These are phyloP conservation scores for Saturnispora ahearnii DNA, from an alignment of 805 yeast species.

Conservation along the genomic window DNA sequence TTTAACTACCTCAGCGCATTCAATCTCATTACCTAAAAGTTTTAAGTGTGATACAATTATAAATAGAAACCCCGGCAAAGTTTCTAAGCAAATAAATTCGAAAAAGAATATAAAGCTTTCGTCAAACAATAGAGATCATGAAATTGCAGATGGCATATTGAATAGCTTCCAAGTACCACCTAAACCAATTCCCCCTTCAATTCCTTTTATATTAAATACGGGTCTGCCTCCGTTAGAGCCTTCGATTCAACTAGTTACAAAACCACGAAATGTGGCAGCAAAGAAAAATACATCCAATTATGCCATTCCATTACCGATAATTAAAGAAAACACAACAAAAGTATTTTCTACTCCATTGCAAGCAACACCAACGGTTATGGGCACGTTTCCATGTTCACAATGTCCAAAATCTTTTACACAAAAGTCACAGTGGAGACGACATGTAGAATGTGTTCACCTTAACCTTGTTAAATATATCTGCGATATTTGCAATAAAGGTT, in stretches of 20 bases:
- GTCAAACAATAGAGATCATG: background rate
- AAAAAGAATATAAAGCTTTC: too few relatives aligned
- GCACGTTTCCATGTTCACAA: conserved; percentile 22
- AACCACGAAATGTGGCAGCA: background rate
- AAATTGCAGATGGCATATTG: too few relatives aligned
- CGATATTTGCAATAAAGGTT: conserved; percentile 47
- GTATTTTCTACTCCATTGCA: background rate
- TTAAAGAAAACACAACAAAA: background rate
- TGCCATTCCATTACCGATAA: background rate
- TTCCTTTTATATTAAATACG: background rate
- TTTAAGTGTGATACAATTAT: background rate
- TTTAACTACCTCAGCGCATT: background rate
- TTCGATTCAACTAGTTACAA: background rate
- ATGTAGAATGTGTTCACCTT: conserved; percentile 55
- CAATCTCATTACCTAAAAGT: too few relatives aligned
- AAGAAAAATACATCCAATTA: background rate
- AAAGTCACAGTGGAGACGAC: conserved; percentile 60
- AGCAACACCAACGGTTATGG: background rate
- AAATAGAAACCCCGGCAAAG: too few relatives aligned
- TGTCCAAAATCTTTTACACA: conserved; percentile 44
- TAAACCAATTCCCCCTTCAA: background rate
- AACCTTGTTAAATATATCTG: conserved; percentile 47
- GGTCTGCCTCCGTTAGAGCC: background rate
- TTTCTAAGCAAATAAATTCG: too few relatives aligned
- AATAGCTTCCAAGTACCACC: background rate